Evolutionary conservation across 768 basidiomycete species (phyloP).

Genomic region (Suillus hirtellus): DNA sequence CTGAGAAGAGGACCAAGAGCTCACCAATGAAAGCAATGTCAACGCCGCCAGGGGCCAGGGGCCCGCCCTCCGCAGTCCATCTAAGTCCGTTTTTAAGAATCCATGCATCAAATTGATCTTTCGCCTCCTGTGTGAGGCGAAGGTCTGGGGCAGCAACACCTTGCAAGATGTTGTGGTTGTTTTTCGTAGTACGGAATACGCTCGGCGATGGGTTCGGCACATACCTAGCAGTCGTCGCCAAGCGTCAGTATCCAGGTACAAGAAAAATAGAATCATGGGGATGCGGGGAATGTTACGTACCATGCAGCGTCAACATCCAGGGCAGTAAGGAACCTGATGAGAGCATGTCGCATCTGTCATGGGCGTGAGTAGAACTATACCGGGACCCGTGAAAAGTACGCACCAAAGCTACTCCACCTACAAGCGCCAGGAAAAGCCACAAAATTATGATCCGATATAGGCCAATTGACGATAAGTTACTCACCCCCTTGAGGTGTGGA

Average conservation of each 20-base stretch:
- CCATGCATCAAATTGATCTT: slow-evolving; percentile 84
- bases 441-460: slow-evolving; percentile 26
- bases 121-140: slow-evolving; percentile 75
- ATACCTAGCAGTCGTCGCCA: slow-evolving; percentile 50
- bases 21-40: slow-evolving; percentile 88
- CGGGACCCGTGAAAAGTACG: slow-evolving; percentile 33
- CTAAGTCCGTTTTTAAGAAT: slow-evolving; percentile 85
- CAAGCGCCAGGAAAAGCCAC: slow-evolving; percentile 21
- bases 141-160: slow-evolving; percentile 82
- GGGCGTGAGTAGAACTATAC: slow-evolving; percentile 16
- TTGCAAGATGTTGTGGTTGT: slow-evolving; percentile 95
- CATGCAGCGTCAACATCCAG: slow-evolving; percentile 83
- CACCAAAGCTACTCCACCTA: slow-evolving; percentile 92
- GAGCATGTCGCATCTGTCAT: slow-evolving; percentile 85
- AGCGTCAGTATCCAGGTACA: slow-evolving; percentile 10
- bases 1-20: slow-evolving; percentile 14
- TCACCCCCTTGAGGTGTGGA: slow-evolving; percentile 92
- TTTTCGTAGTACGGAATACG: slow-evolving; percentile 92
- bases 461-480: slow-evolving; percentile 22
- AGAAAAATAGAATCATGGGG: not conserved
- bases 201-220: slow-evolving; percentile 86
- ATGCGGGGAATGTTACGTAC: slow-evolving; percentile 45
- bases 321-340: slow-evolving; percentile 81
- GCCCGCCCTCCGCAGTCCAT: slow-evolving; percentile 87
- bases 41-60: slow-evolving; percentile 77